These are phyloP conservation scores for Cicer bijugum DNA, from an alignment of 306 rosid genomes.

Conservation along the genomic window DNA sequence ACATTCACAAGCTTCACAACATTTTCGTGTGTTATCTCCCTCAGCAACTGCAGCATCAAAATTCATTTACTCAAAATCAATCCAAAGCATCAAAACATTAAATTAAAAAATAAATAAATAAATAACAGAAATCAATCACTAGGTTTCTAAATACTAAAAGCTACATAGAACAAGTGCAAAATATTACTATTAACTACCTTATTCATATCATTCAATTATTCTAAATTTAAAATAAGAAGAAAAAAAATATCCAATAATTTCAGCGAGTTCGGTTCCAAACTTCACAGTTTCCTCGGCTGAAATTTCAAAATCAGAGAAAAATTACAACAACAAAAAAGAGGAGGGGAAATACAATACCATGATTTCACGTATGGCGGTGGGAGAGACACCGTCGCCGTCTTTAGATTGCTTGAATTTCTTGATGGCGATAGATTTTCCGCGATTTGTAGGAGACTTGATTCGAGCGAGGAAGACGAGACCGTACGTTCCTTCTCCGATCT, in stretches of 20 bases:
- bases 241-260: not conserved
- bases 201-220: not conserved
- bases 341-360: slow-evolving; percentile 53
- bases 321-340: not conserved
- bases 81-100: slow-evolving; percentile 10
- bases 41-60: slow-evolving; percentile 69
- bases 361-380: slow-evolving; percentile 98
- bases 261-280: not conserved
- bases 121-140: not conserved
- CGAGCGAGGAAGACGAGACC: slow-evolving; percentile 91
- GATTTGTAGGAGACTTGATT: slow-evolving; percentile 64
- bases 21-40: slow-evolving; percentile 92
- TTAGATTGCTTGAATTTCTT: slow-evolving; percentile 95
- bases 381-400: slow-evolving; percentile 95
- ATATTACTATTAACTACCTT: not conserved
- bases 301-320: not conserved
- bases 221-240: not conserved
- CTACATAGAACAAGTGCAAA: not conserved
- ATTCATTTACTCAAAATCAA: slow-evolving; percentile 24
- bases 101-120: not conserved
- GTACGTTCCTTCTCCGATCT: slow-evolving; percentile 94
- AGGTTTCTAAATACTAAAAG: too few relatives aligned
- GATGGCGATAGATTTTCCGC: slow-evolving; percentile 93
- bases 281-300: slow-evolving; percentile 7
- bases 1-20: slow-evolving; percentile 95